Evolutionary conservation across 2,329 filamentous ascomycete species (phyloP).

Genomic region (Tolypocladium ophioglossoides): DNA sequence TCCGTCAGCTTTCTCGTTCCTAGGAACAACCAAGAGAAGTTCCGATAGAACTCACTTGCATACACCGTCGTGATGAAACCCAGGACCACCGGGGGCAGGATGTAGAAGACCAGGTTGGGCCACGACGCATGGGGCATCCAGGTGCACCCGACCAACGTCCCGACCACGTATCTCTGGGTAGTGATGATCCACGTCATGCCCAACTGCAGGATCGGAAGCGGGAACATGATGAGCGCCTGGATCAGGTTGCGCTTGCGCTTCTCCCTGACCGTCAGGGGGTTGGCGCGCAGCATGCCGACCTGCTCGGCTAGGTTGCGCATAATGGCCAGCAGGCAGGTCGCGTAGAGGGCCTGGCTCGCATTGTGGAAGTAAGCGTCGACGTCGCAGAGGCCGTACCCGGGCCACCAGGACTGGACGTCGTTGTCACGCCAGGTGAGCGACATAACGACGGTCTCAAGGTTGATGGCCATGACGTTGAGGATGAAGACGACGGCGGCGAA

Average conservation of each 20-base stretch:
- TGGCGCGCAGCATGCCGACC: slow-evolving; percentile 32
- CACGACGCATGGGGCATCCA: slow-evolving; percentile 33
- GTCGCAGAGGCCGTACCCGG: slow-evolving; percentile 44
- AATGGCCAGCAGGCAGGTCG: slow-evolving; percentile 41
- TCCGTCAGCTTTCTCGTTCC: not conserved
- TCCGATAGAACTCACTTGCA: slow-evolving; percentile 29
- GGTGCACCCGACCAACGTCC: slow-evolving; percentile 38
- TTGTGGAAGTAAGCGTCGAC: slow-evolving; percentile 38
- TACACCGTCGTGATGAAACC: slow-evolving; percentile 33
- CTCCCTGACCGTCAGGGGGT: slow-evolving; percentile 28
- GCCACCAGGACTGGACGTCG: slow-evolving; percentile 38
- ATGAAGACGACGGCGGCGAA: slow-evolving; percentile 42
- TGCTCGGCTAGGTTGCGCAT: slow-evolving; percentile 43
- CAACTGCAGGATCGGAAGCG: slow-evolving; percentile 38
- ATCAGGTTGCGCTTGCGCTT: slow-evolving; percentile 28
- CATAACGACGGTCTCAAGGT: slow-evolving; percentile 38
- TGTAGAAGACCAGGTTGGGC: slow-evolving; percentile 37
- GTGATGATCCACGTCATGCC: slow-evolving; percentile 36
- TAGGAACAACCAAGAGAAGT: not conserved
- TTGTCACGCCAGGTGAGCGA: slow-evolving; percentile 43
- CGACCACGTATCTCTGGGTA: slow-evolving; percentile 36
- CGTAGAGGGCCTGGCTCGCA: slow-evolving; percentile 32
- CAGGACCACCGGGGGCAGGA: slow-evolving; percentile 33
- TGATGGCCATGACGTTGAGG: slow-evolving; percentile 31
- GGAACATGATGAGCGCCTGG: slow-evolving; percentile 45